These are phyloP conservation scores for Chalaropsis thielavioides DNA, from an alignment of 2,329 filamentous ascomycete genomes.

Conservation along the genomic window DNA sequence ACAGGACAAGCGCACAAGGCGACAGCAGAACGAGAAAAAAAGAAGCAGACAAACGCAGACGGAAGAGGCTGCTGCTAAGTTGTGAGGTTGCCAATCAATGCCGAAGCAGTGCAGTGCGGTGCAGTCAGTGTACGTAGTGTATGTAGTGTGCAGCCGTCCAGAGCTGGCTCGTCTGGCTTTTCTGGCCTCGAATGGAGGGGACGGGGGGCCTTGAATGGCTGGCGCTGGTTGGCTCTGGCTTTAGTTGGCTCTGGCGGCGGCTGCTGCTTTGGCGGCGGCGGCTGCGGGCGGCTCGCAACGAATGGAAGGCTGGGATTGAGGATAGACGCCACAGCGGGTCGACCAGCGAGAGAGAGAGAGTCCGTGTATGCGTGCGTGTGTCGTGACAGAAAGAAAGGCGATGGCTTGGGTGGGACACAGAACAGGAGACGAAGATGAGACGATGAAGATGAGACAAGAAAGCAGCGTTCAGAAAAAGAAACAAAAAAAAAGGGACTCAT, in stretches of 20 bases:
- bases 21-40: no score
- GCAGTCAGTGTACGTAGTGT: no score
- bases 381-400: no score
- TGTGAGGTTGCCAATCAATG: conserved; percentile 8
- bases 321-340: background rate
- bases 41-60: no score
- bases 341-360: background rate
- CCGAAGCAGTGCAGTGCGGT: no score
- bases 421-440: background rate
- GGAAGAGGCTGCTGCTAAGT: background rate
- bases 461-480: background rate
- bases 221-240: conserved; percentile 10
- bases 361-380: background rate
- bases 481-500: background rate
- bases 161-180: conserved; percentile 2
- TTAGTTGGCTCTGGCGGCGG: background rate
- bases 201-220: conserved; percentile 10
- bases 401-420: background rate
- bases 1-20: no score
- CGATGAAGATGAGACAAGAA: background rate
- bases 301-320: background rate
- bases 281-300: background rate
- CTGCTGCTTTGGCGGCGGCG: background rate
- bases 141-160: background rate
- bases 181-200: conserved; percentile 9